Percentiles rank a stretch among this genome's conserved stretches.
Conservation (phyloP, 352 stramenopile genomes). For the Phytophthora agathidicida region DNA sequence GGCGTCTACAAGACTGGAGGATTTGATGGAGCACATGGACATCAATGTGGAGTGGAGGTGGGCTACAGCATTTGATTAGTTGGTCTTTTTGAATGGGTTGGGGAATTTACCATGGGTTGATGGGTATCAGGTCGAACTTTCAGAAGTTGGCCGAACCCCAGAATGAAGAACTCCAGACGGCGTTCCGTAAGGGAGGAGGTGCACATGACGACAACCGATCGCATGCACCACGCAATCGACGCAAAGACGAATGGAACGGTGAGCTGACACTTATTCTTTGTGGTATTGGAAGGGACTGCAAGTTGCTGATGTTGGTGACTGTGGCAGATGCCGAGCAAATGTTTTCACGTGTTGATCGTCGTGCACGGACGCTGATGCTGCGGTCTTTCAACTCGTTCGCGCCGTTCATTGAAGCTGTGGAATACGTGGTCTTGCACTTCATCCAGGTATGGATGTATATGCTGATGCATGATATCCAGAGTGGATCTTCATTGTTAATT, state of each 20-base stretch:
- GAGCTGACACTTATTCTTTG: no score
- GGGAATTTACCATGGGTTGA: neutral
- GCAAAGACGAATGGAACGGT: constrained; percentile 82
- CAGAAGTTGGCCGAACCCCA: constrained; percentile 79
- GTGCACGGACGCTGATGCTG: constrained; percentile 69
- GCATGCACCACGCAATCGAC: constrained; percentile 45
- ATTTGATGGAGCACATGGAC: constrained; percentile 89
- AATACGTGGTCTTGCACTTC: constrained; percentile 83
- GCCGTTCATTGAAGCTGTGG: constrained; percentile 78
- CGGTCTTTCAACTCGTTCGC: constrained; percentile 72
- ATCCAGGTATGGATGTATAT: constrained; percentile 58
- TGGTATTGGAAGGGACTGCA: no score
- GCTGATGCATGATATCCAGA: no score
- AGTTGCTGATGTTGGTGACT: neutral
- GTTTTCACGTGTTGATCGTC: constrained; percentile 77
- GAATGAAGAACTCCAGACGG: constrained; percentile 74
- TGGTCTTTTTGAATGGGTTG: neutral
- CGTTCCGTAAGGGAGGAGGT: constrained; percentile 72
- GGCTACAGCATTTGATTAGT: neutral
- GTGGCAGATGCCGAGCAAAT: constrained; percentile 75
- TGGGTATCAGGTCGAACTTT: constrained; percentile 74
- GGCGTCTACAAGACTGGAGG: constrained; percentile 72
- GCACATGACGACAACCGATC: constrained; percentile 36
- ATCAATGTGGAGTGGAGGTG: constrained; percentile 89
- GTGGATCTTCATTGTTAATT: neutral